Percentiles rank a stretch among this genome's conserved stretches.
Evolutionary conservation across 768 basidiomycete species (phyloP).

Genomic region (Pleurotus salmoneostramineus): DNA sequence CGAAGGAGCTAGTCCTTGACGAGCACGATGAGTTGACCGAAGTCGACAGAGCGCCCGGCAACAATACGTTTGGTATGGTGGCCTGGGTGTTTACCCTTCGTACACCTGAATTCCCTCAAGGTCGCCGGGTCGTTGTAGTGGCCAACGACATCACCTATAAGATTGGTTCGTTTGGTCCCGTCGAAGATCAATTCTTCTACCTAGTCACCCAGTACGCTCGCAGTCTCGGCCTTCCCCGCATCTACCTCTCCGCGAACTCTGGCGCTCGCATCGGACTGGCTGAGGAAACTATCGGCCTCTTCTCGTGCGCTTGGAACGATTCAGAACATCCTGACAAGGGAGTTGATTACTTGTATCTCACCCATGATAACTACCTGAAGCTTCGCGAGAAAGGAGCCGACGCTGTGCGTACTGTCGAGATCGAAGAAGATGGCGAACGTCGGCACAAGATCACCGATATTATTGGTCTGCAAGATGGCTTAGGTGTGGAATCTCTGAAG

Average conservation of each 20-base stretch:
- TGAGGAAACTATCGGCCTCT: constrained; percentile 84
- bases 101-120: constrained; percentile 90
- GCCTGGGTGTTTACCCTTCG: constrained; percentile 92
- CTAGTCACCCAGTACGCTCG: constrained; percentile 94
- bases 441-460: constrained; percentile 95
- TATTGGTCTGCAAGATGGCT: constrained; percentile 95
- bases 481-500: constrained; percentile 93
- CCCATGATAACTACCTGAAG: constrained; percentile 85
- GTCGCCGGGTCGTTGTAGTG: constrained; percentile 84
- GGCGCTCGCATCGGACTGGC: constrained; percentile 96
- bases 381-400: constrained; percentile 81
- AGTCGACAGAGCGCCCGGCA: constrained; percentile 89
- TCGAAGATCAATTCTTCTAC: constrained; percentile 95
- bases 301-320: constrained; percentile 92
- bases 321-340: constrained; percentile 86
- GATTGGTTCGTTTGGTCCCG: constrained; percentile 96
- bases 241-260: constrained; percentile 98
- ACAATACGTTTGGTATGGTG: constrained; percentile 96
- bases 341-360: constrained; percentile 93
- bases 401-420: constrained; percentile 77
- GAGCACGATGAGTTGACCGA: constrained; percentile 89
- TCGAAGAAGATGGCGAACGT: constrained; percentile 81
- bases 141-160: constrained; percentile 99
- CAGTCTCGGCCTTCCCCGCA: constrained; percentile 80
- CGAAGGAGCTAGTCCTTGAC: constrained; percentile 89